These are phyloP conservation scores for Cladosporium oxysporum DNA, from an alignment of 2,329 filamentous ascomycete species.

Conservation along the genomic window DNA sequence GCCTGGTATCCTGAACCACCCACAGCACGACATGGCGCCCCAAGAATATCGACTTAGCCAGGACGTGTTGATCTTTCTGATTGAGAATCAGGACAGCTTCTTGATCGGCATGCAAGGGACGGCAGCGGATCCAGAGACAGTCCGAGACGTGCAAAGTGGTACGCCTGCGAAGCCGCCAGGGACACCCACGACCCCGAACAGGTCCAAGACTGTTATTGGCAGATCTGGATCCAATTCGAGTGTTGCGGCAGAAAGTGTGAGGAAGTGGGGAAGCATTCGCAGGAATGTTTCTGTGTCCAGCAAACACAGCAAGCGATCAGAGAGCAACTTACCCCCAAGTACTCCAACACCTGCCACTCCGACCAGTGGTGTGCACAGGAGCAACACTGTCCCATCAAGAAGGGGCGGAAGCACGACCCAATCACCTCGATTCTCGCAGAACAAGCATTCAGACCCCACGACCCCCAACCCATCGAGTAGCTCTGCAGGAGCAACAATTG, in stretches of 20 bases:
- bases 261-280: conserved; percentile 87
- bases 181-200: conserved; percentile 46
- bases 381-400: conserved; percentile 93
- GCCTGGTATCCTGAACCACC: conserved; percentile 92
- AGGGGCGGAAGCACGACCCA: conserved; percentile 68
- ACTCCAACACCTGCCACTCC: conserved; percentile 30
- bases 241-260: too few relatives aligned
- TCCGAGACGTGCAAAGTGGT: conserved; percentile 69
- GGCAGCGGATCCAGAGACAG: conserved; percentile 80
- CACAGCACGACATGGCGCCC: conserved; percentile 91
- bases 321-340: conserved; percentile 64
- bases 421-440: conserved; percentile 62
- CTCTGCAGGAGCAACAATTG: too few relatives aligned
- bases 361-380: conserved; percentile 63
- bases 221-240: conserved; percentile 83
- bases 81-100: conserved; percentile 98
- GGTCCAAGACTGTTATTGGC: conserved; percentile 59
- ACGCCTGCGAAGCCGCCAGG: conserved; percentile 48
- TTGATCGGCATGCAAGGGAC: conserved; percentile 97
- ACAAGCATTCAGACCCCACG: conserved; percentile 56
- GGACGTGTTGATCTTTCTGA: conserved; percentile 94
- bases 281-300: conserved; percentile 93
- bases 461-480: conserved; percentile 48
- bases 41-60: conserved; percentile 93
- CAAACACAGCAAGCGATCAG: conserved; percentile 76